Evolutionary conservation across 2,329 filamentous ascomycete species (phyloP).

Genomic region (Pseudonectria foliicola): DNA sequence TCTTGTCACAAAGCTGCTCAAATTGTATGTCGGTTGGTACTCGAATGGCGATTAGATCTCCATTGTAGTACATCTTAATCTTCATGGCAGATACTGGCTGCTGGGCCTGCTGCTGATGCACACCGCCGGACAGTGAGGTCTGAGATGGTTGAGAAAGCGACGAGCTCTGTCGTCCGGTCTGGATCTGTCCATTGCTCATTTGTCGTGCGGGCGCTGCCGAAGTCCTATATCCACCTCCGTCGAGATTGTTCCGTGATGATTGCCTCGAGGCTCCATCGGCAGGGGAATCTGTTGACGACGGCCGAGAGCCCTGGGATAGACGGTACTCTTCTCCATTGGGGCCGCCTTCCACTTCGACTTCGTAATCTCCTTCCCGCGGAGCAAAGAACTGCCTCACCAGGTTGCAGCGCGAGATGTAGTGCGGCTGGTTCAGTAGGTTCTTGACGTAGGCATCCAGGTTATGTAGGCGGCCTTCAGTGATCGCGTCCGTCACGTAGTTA

Average conservation of each 20-base stretch:
- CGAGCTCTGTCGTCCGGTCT: constrained; percentile 18
- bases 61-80: constrained; percentile 90
- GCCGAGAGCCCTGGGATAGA: constrained; percentile 62
- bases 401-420: constrained; percentile 76
- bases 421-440: constrained; percentile 74
- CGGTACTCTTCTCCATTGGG: constrained; percentile 70
- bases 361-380: constrained; percentile 84
- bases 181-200: constrained; percentile 26
- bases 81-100: constrained; percentile 60
- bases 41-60: constrained; percentile 85
- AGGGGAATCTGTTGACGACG: constrained; percentile 57
- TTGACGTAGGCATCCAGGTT: constrained; percentile 96
- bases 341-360: constrained; percentile 66
- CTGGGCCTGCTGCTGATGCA: constrained; percentile 25
- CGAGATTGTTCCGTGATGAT: constrained; percentile 58
- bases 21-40: constrained; percentile 76
- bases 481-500: constrained; percentile 95
- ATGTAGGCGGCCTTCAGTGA: constrained; percentile 85
- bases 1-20: constrained; percentile 72
- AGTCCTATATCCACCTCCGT: constrained; percentile 48
- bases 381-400: constrained; percentile 88
- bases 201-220: constrained; percentile 40
- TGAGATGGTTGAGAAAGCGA: constrained; percentile 35
- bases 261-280: constrained; percentile 55
- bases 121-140: constrained; percentile 40